These are phyloP conservation scores for Salix purpurea DNA, from an alignment of 345 rosid genomes.

Conservation along the genomic window DNA sequence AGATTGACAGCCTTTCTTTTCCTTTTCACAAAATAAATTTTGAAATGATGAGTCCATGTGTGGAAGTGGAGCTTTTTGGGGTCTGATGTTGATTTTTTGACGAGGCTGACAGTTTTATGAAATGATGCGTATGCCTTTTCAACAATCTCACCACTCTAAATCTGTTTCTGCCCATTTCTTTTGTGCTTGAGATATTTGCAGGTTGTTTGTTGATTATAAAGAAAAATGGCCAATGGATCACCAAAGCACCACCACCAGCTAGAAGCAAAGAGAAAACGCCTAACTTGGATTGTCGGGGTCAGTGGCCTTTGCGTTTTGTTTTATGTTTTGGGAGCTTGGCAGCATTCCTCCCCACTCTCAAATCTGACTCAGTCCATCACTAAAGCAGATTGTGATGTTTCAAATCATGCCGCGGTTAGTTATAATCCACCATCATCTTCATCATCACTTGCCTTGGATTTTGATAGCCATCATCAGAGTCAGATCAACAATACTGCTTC, in stretches of 20 bases:
- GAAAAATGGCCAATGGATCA: slow-evolving; percentile 60
- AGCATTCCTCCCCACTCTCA: slow-evolving; percentile 36
- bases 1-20: not conserved
- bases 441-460: slow-evolving; percentile 42
- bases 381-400: slow-evolving; percentile 41
- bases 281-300: slow-evolving; percentile 69
- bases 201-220: not conserved
- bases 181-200: slow-evolving; percentile 8
- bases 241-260: slow-evolving; percentile 51
- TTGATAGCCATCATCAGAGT: slow-evolving; percentile 67
- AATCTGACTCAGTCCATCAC: slow-evolving; percentile 35
- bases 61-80: not conserved
- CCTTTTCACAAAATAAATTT: not conserved
- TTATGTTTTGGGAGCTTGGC: slow-evolving; percentile 87
- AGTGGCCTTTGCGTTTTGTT: slow-evolving; percentile 80
- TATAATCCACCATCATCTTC: slow-evolving; percentile 31
- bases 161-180: not conserved
- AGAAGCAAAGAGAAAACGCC: slow-evolving; percentile 65
- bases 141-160: not conserved
- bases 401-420: slow-evolving; percentile 21
- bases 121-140: not conserved
- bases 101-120: not conserved
- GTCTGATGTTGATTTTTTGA: not conserved
- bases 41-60: not conserved
- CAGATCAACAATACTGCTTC: slow-evolving; percentile 36